These are phyloP conservation scores for Chondrus crispus DNA, from an alignment of 23 red algal species.

Conservation along the genomic window DNA sequence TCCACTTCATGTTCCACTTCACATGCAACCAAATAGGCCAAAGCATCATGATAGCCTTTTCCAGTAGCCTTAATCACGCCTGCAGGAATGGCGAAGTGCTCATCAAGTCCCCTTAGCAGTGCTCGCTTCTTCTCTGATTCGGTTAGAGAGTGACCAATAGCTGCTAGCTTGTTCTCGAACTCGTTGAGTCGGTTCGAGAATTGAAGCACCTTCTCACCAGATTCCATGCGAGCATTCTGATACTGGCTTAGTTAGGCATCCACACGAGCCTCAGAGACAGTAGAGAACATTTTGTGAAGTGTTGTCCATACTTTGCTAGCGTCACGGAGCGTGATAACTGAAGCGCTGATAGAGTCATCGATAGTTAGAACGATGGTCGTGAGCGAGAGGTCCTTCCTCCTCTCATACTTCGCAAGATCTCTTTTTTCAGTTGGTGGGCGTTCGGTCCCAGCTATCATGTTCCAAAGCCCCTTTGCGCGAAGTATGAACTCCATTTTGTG, in stretches of 20 bases:
- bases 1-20: no score
- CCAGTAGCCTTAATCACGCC: no score
- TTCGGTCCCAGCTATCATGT: background rate
- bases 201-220: background rate
- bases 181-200: background rate
- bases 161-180: background rate
- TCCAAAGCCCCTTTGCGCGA: background rate
- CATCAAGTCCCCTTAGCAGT: background rate
- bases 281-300: background rate
- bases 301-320: background rate
- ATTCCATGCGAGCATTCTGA: no score
- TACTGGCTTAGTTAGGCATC: background rate
- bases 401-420: no score
- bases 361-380: no score
- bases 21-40: no score
- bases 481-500: background rate
- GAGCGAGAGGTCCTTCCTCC: no score
- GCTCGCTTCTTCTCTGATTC: background rate
- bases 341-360: no score
- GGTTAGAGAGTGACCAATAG: background rate
- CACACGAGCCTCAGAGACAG: background rate
- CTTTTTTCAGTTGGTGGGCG: background rate
- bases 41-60: no score
- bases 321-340: background rate
- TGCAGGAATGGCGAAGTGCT: no score